These are phyloP conservation scores for Termitomyces sp. DNA, from an alignment of 768 basidiomycete species.

Conservation along the genomic window DNA sequence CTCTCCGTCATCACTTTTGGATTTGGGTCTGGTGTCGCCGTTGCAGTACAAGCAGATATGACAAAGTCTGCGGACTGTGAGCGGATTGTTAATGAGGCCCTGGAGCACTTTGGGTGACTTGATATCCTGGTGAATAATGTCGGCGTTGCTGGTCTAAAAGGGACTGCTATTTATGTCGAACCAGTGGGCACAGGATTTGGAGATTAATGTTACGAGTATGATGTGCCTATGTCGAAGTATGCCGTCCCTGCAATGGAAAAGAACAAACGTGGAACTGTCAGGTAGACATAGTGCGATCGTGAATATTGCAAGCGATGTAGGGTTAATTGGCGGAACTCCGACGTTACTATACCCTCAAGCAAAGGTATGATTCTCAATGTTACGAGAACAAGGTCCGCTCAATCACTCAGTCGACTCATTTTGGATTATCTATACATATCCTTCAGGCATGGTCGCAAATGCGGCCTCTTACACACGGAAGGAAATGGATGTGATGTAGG, in stretches of 20 bases:
- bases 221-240: conserved; percentile 35
- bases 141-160: conserved; percentile 31
- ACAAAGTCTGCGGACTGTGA: conserved; percentile 30
- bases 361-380: conserved; percentile 40
- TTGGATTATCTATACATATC: conserved; percentile 2
- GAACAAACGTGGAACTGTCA: conserved; percentile 21
- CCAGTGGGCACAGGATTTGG: conserved; percentile 31
- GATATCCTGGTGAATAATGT: conserved; percentile 41
- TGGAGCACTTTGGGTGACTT: conserved; percentile 31
- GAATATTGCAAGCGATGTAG: conserved; percentile 35
- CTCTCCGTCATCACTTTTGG: conserved; percentile 33
- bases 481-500: conserved; percentile 41
- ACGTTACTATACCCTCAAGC: conserved; percentile 35
- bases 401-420: background rate
- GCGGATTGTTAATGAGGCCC: conserved; percentile 27
- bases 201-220: conserved; percentile 38
- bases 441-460: conserved; percentile 31
- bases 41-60: conserved; percentile 32
- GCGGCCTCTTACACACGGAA: conserved; percentile 34
- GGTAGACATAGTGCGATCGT: conserved; percentile 34
- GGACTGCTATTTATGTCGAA: conserved; percentile 34
- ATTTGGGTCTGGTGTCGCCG: conserved; percentile 27
- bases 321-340: conserved; percentile 32
- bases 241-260: conserved; percentile 39
- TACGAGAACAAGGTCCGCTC: conserved; percentile 35